These are phyloP conservation scores for Alnus glutinosa DNA, from an alignment of 306 rosid species.

Conservation along the genomic window DNA sequence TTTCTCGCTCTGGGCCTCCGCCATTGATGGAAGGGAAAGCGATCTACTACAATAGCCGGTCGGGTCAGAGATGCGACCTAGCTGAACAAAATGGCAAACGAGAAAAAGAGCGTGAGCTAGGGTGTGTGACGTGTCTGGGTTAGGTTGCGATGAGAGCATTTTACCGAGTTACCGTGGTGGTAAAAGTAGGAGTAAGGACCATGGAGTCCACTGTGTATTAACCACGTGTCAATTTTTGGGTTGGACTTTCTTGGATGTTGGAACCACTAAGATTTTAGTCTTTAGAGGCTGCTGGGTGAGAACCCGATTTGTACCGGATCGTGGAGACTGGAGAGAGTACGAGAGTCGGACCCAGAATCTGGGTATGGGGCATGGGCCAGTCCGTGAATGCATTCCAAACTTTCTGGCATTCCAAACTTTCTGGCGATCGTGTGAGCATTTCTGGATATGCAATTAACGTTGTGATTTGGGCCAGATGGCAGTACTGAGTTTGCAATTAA, in stretches of 20 bases:
- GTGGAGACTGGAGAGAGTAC: neutral
- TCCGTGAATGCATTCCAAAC: no score
- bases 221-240: neutral
- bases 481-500: no score
- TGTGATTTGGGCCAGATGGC: no score
- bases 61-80: slow-evolving; percentile 26
- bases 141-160: neutral
- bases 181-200: neutral
- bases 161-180: slow-evolving; percentile 9
- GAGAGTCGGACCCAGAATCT: neutral
- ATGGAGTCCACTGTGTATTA: neutral
- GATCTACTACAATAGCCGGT: slow-evolving; percentile 1
- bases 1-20: slow-evolving; percentile 54
- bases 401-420: no score
- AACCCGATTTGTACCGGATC: neutral
- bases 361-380: neutral
- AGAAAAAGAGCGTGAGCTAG: neutral
- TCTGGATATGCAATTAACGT: no score
- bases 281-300: neutral
- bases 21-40: slow-evolving; percentile 60
- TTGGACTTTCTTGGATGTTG: neutral
- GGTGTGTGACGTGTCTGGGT: neutral
- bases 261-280: no score
- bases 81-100: neutral
- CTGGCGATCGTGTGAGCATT: no score